Evolutionary conservation across 768 basidiomycete species (phyloP), one percentile per base, ranked within the genome.

Genomic region (Agrocybe praecox): DNA sequence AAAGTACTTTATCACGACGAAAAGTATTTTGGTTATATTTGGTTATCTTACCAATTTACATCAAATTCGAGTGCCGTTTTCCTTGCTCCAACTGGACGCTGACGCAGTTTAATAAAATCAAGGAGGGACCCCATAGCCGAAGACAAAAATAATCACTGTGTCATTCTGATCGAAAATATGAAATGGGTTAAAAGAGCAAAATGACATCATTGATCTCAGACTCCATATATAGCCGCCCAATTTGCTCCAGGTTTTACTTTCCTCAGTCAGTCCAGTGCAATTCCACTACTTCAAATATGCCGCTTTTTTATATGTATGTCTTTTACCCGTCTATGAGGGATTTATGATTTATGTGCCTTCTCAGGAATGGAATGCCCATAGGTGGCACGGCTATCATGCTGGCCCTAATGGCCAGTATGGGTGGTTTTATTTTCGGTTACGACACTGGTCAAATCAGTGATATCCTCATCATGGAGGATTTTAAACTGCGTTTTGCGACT

Each of bases 371-470:
- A 57, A 75, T 84, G 61, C 86, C 85, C 62, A 81, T 88, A 52
- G 86, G 86, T 53, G 76, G 73, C 69, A 78, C 82, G 40, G 80
- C 88, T 55, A 81, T 90, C 68, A 79, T 83, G 74, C 73, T 89
- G 49, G 88, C 88, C 62, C 64, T 88, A 54, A 68, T 91, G 33
- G 85, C 88, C 33, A 84, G 82, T 49, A 88, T 89, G 79, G 89
- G 88, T 55, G 88, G 89, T 46, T 84, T 84, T 69, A 84, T 85
- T 58, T 85, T 84, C 53, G 83, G 82, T 52, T 88, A 88, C 61
- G 87, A 89, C 68, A 90, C 87, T 12, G 89, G 89, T 22, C 89
- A 91, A 68, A 91, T 92, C 59, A 85, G 85, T 50, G 87, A 88
- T 66, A 88, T 92, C 62, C 73, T 89, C 23, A 72, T 89, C 69